Evolutionary conservation across 495 filamentous ascomycete genomes (phyloP).

Genomic region (Saxispiralis lemnorum): DNA sequence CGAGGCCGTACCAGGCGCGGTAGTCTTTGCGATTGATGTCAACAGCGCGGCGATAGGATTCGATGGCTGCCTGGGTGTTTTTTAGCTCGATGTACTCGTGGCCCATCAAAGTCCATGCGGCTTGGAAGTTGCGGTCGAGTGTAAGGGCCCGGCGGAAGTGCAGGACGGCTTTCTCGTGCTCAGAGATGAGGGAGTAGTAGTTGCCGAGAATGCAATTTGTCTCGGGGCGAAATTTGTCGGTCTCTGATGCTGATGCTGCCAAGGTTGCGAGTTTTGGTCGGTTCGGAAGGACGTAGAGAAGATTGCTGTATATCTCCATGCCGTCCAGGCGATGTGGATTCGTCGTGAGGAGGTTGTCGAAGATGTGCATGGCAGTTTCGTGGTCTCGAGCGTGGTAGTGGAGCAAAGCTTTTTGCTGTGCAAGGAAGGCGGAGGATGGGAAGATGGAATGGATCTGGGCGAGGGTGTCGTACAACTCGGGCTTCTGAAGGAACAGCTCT

Average conservation of each 20-base stretch:
- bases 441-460: conserved; percentile 64
- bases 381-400: conserved; percentile 92
- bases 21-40: conserved; percentile 95
- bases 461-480: conserved; percentile 52
- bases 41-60: conserved; percentile 88
- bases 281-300: conserved; percentile 77
- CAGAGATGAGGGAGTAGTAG: conserved; percentile 81
- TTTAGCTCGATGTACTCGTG: conserved; percentile 99
- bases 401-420: conserved; percentile 73
- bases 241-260: conserved; percentile 70
- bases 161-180: conserved; percentile 94
- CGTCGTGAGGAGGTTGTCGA: conserved; percentile 56
- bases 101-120: conserved; percentile 97
- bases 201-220: conserved; percentile 95
- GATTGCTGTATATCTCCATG: conserved; percentile 89
- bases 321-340: conserved; percentile 81
- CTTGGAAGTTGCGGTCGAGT: conserved; percentile 76
- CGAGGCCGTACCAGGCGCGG: conserved; percentile 94
- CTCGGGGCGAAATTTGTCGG: conserved; percentile 92
- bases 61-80: conserved; percentile 95
- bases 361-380: conserved; percentile 67
- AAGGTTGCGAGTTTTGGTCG: conserved; percentile 81
- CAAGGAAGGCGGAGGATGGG: conserved; percentile 68
- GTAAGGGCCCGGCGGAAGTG: conserved; percentile 96
- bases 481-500: conserved; percentile 73